phyloP scores from a whole-genome alignment of 179 eudicot genomes.

The Carnegiea gigantea region DNA sequence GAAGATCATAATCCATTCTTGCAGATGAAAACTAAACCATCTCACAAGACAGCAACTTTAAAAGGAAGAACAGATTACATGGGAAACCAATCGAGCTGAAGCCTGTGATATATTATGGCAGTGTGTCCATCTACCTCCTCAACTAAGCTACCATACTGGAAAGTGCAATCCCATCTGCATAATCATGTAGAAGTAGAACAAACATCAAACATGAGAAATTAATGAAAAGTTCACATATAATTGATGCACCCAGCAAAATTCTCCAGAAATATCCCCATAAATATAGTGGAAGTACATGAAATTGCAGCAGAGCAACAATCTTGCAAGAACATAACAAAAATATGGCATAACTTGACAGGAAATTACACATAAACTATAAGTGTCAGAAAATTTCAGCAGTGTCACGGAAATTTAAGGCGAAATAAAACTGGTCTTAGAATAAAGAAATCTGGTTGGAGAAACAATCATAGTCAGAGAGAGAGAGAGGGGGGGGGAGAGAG shows the following conservation, averaged over 20 bases:
- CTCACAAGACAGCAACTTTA: constrained; percentile 12
- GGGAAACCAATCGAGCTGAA: constrained; percentile 96
- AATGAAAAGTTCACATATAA: background rate
- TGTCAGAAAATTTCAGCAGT: background rate
- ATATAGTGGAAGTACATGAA: constrained; percentile 8
- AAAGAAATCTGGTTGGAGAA: background rate
- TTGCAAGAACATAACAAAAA: background rate
- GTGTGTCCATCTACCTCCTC: constrained; percentile 99
- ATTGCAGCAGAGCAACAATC: background rate
- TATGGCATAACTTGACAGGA: background rate
- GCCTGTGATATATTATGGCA: constrained; percentile 87
- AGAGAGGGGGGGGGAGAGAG: too few species aligned
- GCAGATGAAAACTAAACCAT: constrained; percentile 4
- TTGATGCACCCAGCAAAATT: constrained; percentile 3
- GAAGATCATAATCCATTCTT: background rate
- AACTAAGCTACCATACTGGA: constrained; percentile 93
- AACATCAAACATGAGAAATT: constrained; percentile 1
- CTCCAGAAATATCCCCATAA: constrained; percentile 11
- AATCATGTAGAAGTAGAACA: constrained; percentile 18
- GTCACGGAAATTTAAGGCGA: constrained; percentile 2
- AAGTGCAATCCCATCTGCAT: constrained; percentile 96
- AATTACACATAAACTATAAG: background rate
- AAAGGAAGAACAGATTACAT: constrained; percentile 47
- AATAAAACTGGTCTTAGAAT: background rate
- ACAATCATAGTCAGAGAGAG: constrained; percentile 1